A percentile compares a stretch with the other conserved stretches of the same genome.
Conservation (phyloP, 805 yeast genomes). For the Tanozyma kutaoensis region DNA sequence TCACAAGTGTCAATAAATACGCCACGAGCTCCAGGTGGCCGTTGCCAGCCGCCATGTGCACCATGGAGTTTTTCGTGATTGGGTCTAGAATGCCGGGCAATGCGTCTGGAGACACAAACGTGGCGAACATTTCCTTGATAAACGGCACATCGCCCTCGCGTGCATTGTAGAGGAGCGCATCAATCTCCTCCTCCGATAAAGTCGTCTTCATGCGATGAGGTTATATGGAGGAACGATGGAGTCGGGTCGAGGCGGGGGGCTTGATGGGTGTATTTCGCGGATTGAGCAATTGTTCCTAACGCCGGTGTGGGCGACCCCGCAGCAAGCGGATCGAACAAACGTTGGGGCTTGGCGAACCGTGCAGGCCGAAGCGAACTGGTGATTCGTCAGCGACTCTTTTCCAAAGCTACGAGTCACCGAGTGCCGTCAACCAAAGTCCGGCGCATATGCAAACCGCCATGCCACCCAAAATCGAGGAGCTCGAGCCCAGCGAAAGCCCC, state of each 20-base stretch:
- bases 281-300: neutral
- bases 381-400: conserved; percentile 1
- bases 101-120: conserved; percentile 33
- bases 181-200: conserved; percentile 65
- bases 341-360: neutral
- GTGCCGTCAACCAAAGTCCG: neutral
- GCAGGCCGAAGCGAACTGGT: neutral
- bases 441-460: conserved; percentile 2
- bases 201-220: conserved; percentile 3
- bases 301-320: conserved; percentile 2
- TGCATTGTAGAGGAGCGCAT: conserved; percentile 69
- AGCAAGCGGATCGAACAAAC: neutral
- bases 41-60: conserved; percentile 95
- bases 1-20: too few relatives aligned
- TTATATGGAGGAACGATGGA: neutral
- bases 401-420: neutral
- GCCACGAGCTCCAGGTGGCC: conserved; percentile 45
- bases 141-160: conserved; percentile 80
- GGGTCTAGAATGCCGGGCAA: conserved; percentile 44
- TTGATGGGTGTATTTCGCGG: neutral
- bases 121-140: conserved; percentile 52
- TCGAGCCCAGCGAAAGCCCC: conserved; percentile 1
- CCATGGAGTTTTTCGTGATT: conserved; percentile 53
- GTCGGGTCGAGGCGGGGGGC: neutral
- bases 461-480: conserved; percentile 13